Evolutionary conservation across 176 grass and related monocot genomes (phyloP).

Genomic region (Phyllostachys edulis): DNA sequence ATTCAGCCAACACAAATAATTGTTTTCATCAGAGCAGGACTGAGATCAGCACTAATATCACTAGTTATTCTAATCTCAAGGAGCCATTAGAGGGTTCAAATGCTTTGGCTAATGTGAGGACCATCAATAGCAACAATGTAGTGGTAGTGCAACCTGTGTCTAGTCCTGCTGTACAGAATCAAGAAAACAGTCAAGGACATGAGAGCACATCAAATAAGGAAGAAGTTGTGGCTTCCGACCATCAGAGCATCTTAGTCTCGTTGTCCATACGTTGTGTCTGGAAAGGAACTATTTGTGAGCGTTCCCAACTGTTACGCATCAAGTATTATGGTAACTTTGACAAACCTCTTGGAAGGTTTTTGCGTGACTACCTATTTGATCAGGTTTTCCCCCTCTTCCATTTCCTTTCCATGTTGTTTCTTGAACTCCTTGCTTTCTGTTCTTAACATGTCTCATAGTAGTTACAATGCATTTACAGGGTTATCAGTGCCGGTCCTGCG

Average conservation of each 20-base stretch:
- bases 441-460: conserved; percentile 28
- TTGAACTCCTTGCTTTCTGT: conserved; percentile 5
- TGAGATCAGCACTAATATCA: conserved; percentile 31
- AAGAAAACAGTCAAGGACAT: conserved; percentile 48
- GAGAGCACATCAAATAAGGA: conserved; percentile 59
- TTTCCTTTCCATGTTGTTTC: conserved; percentile 16
- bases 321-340: conserved; percentile 97
- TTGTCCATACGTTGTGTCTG: conserved; percentile 87
- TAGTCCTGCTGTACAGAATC: conserved; percentile 38
- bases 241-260: conserved; percentile 93
- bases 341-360: conserved; percentile 85
- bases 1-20: conserved; percentile 36
- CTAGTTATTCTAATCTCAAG: conserved; percentile 38
- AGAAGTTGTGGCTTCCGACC: conserved; percentile 73
- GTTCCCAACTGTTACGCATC: conserved; percentile 87
- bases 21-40: conserved; percentile 22
- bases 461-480: conserved; percentile 52
- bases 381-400: conserved; percentile 50
- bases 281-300: conserved; percentile 92
- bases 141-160: conserved; percentile 41
- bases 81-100: conserved; percentile 39
- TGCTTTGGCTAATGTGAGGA: conserved; percentile 35
- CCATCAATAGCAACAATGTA: conserved; percentile 11
- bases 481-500: conserved; percentile 67
- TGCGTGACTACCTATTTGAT: conserved; percentile 85